Base-by-base conservation (phyloP, 805 yeast genomes). In the Lipomyces starkeyi region DNA sequence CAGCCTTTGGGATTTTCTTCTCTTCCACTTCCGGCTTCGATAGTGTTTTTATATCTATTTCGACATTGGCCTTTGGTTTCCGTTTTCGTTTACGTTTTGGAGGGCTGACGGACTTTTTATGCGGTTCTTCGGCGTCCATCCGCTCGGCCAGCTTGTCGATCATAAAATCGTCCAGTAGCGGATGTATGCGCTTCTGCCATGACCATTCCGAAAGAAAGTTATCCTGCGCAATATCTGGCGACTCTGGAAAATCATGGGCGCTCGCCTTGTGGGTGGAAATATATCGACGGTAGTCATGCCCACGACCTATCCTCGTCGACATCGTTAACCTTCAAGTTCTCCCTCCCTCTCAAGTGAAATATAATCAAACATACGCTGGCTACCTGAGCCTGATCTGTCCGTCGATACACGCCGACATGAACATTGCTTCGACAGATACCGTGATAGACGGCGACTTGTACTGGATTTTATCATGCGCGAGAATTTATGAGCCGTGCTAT, bases 121-220 rank as follows among this genome's bases (percentile, higher is more conserved):
- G 43, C 9, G 9, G 17, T 25, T 25, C 56, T 29, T 53, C 56
- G n/a, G 56, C 17, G 20, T 25, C 56, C 7, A 29, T 53, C 56
- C n/a, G 11, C 56, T 53, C 56, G 17, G 34, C 56, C 34, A 53
- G 34, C 56, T 14, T 29, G 56, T 53, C 56, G 56, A 53, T 53
- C 56, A 29, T 29, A 9, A 53, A 25, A 29, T 53, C 56, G 22
- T 53, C 56, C 34, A 53, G 29, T 2, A 13, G 34, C 34, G 34
- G 34, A 25, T 53, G 27, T n/a, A 43, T n/a, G 22, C 49, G 49
- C 20, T 43, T 43, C 49, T n/a, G 49, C 49, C 22, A 43, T 43
- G 49, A 1, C 49, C 20, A 43, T 5, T 43, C 49, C 22, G 49
- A 9, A 22, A 43, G 20, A n/a, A 43, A 17, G 22, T 17, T 43